These are phyloP conservation scores for Penicillium sumatraense DNA, from an alignment of 2,329 filamentous ascomycete species.

Conservation along the genomic window DNA sequence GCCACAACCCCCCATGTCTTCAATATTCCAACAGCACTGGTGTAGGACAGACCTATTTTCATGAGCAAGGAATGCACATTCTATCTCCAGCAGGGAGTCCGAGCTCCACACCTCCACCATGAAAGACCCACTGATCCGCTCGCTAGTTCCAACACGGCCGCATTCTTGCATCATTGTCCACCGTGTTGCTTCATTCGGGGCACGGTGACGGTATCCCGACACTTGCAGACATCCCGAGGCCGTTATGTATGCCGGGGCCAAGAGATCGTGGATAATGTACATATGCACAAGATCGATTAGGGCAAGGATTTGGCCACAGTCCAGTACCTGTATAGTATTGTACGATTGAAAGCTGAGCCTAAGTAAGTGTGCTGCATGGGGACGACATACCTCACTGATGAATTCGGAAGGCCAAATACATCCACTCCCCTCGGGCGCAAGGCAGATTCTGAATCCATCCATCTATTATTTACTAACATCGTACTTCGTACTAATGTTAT, in stretches of 20 bases:
- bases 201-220: constrained; percentile 1
- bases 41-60: background rate
- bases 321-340: background rate
- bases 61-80: constrained; percentile 1
- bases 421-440: background rate
- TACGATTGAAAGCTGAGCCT: background rate
- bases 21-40: background rate
- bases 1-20: background rate
- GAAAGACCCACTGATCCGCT: constrained; percentile 1
- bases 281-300: background rate
- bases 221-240: background rate
- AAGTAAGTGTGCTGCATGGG: background rate
- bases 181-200: background rate
- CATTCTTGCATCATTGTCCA: constrained; percentile 1
- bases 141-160: background rate
- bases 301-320: background rate
- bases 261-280: constrained; percentile 2
- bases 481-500: background rate
- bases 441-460: background rate
- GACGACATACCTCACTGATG: background rate
- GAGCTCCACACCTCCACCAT: background rate
- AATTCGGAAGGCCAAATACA: background rate
- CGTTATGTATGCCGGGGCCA: background rate
- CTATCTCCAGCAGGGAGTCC: background rate
- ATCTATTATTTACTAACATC: too few relatives aligned